Evolutionary conservation across 169 alveolate genomes (phyloP), one percentile per base, ranked within the genome.

Genomic region (Perkinsus chesapeaki): DNA sequence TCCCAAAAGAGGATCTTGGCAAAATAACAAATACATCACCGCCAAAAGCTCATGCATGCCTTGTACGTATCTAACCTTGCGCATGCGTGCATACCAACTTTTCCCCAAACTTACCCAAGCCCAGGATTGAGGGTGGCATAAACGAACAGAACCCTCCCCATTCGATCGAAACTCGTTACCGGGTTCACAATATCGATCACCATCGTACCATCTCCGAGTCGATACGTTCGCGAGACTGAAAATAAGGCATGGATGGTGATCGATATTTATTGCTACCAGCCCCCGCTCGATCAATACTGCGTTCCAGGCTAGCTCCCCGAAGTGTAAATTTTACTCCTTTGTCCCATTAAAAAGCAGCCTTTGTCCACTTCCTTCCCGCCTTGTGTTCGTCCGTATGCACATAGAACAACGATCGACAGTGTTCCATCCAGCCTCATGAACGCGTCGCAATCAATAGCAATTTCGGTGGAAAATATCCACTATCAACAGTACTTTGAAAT

Each of bases 31-130:
- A 93, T 97, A 96, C 43, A 98, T 93, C 39, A 97, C 95, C 39
- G 98, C 98, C 39, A 98, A 94, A 36, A 98, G 92, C 93, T 98
- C 99, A 94, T 98, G 97, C 98, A 98, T 98, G 92, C 99, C 99
- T 92, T 97, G 95, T 31, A 96, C 98, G 92, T 97, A 97, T 39
- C 95, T 94, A 34, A 96, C 95, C 16, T 5, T 43, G 60, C 5
- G 16, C 16, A 5, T 43, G 60, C 60, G 60, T 43, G 5, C 60
- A 43, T 43, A 16, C 60, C 60, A 43, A 43, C 60, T 16, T 43
- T 16, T 16, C 5, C 5, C 60, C 60, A 9, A 43, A 43, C 60
- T 43, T 43, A 43, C 60, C 60, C 60, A 43, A 43, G 60, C 92
- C 97, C 98, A 27, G 97, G 97, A 93, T 96, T 96, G 91, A 96